Percentiles rank a stretch among this genome's conserved stretches.
Conservation (phyloP, 2,329 filamentous ascomycete genomes). For the Microdochium bolleyi region DNA sequence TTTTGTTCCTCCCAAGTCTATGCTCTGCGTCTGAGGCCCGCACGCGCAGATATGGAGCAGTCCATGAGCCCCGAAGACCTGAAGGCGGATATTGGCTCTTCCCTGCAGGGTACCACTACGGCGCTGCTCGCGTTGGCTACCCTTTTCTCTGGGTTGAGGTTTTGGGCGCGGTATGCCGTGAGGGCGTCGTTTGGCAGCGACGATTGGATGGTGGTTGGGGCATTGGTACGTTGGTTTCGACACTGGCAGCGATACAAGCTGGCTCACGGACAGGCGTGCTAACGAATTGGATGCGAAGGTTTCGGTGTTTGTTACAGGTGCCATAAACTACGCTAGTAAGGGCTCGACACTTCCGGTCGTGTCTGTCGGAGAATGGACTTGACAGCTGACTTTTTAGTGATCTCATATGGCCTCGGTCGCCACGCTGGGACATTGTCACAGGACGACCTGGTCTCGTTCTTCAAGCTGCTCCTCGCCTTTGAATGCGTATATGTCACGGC, state of each 20-base stretch:
- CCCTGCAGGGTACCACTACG: conserved; percentile 4
- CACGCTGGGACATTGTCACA: conserved; percentile 1
- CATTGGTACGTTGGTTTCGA: conserved; percentile 2
- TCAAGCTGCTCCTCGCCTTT: conserved; percentile 7
- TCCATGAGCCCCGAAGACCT: not conserved
- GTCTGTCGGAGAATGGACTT: not conserved
- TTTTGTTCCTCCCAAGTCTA: not conserved
- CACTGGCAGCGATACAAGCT: not conserved
- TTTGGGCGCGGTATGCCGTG: conserved; percentile 6
- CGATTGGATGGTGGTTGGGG: conserved; percentile 5
- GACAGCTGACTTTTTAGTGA: conserved; percentile 4
- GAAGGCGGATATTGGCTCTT: conserved; percentile 1
- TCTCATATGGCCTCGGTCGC: conserved; percentile 7
- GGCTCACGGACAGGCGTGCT: not conserved
- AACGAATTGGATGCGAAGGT: conserved; percentile 1
- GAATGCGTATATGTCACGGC: conserved; percentile 9
- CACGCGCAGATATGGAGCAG: not conserved
- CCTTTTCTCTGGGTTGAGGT: conserved; percentile 5
- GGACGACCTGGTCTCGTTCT: conserved; percentile 1
- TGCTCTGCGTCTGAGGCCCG: not conserved
- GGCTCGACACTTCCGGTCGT: not conserved
- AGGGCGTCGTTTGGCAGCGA: conserved; percentile 4
- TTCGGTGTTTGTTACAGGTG: conserved; percentile 4
- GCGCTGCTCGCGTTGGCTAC: conserved; percentile 6
- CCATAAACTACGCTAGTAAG: conserved; percentile 9